phyloP scores from a whole-genome alignment of 495 filamentous ascomycete species.

The Hypoxylon crocopeplum region DNA sequence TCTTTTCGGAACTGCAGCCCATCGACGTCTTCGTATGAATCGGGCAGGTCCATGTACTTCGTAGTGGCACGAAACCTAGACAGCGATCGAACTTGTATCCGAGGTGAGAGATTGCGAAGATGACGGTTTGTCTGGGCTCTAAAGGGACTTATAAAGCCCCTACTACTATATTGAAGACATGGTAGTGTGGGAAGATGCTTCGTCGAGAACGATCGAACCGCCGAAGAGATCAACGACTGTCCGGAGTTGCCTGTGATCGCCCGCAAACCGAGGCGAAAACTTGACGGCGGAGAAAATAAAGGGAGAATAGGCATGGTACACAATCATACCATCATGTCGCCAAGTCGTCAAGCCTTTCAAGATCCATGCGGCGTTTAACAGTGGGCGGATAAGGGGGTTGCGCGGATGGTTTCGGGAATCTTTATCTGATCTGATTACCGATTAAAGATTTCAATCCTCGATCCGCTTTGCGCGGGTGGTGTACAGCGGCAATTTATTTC shows the following conservation, averaged over 20 bases:
- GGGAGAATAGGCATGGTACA: slow-evolving; percentile 40
- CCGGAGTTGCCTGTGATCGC: slow-evolving; percentile 34
- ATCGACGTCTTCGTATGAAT: slow-evolving; percentile 50
- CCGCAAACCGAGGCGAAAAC: slow-evolving; percentile 40
- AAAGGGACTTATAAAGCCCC: slow-evolving; percentile 14
- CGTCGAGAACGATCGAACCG: slow-evolving; percentile 32
- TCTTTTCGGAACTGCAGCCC: slow-evolving; percentile 56
- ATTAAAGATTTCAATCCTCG: background rate
- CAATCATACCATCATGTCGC: slow-evolving; percentile 37
- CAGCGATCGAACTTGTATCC: slow-evolving; percentile 37
- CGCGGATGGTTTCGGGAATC: background rate
- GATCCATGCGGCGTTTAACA: slow-evolving; percentile 11
- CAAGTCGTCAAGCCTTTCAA: slow-evolving; percentile 3
- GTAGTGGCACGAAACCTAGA: slow-evolving; percentile 42
- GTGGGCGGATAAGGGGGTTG: background rate
- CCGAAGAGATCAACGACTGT: slow-evolving; percentile 14
- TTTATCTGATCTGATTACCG: background rate
- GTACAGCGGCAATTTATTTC: slow-evolving; percentile 10
- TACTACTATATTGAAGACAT: slow-evolving; percentile 33
- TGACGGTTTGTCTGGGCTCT: background rate
- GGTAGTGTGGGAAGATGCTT: slow-evolving; percentile 4
- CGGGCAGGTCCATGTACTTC: slow-evolving; percentile 54
- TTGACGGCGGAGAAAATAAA: slow-evolving; percentile 30
- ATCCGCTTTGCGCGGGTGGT: background rate
- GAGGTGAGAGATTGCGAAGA: slow-evolving; percentile 25